These are phyloP conservation scores for Corylus heterophylla DNA, from an alignment of 306 rosid species.

Conservation along the genomic window DNA sequence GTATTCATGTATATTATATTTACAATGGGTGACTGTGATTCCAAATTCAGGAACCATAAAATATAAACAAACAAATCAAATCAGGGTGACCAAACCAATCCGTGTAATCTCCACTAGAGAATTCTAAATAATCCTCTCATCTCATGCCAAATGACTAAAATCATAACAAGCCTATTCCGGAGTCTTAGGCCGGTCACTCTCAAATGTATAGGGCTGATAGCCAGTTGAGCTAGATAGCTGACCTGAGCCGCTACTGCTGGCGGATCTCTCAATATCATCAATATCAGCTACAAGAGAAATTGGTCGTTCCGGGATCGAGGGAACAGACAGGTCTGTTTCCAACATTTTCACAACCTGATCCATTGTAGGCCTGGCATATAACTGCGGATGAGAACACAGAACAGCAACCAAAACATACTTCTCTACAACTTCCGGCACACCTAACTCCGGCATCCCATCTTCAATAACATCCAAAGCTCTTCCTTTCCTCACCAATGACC, in stretches of 20 bases:
- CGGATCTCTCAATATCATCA: slow-evolving; percentile 69
- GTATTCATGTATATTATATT: slow-evolving; percentile 36
- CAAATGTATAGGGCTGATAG: slow-evolving; percentile 50
- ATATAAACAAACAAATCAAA: slow-evolving; percentile 31
- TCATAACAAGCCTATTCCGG: slow-evolving; percentile 18
- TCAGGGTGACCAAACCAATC: slow-evolving; percentile 17
- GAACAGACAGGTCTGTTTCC: slow-evolving; percentile 78
- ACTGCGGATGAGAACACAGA: slow-evolving; percentile 90
- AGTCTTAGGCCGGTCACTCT: slow-evolving; percentile 23
- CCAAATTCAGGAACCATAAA: slow-evolving; percentile 25
- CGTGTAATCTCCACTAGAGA: slow-evolving; percentile 32
- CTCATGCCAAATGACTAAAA: not conserved
- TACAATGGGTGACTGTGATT: slow-evolving; percentile 33
- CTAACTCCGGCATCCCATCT: slow-evolving; percentile 67
- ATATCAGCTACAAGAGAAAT: slow-evolving; percentile 71
- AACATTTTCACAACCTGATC: slow-evolving; percentile 95
- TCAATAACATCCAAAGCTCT: slow-evolving; percentile 76
- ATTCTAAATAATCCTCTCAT: slow-evolving; percentile 25
- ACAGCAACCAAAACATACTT: slow-evolving; percentile 82
- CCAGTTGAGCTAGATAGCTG: slow-evolving; percentile 61
- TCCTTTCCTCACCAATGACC: slow-evolving; percentile 75
- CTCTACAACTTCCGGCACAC: slow-evolving; percentile 65
- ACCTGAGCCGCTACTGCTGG: slow-evolving; percentile 53
- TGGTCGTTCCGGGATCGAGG: slow-evolving; percentile 74
- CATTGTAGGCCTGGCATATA: slow-evolving; percentile 95